Percentiles rank a stretch among this genome's conserved stretches.
Conservation (phyloP, 495 filamentous ascomycete species). For the Terfezia boudieri region DNA sequence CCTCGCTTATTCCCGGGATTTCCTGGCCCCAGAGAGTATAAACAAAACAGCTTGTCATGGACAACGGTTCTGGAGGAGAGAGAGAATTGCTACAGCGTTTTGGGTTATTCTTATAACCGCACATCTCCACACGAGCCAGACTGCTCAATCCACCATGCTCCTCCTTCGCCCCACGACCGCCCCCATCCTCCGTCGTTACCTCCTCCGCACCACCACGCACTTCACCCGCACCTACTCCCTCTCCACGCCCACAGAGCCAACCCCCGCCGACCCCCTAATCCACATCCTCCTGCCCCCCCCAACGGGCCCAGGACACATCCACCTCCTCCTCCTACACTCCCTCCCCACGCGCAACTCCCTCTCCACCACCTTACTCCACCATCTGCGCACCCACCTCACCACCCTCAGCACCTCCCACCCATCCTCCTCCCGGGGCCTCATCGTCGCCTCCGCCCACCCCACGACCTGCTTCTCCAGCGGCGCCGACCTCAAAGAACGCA, state of each 20-base stretch:
- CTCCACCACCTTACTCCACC: neutral
- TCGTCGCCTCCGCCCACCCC: conserved; percentile 57
- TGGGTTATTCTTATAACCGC: too few relatives aligned
- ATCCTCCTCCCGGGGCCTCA: conserved; percentile 34
- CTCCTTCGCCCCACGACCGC: too few relatives aligned
- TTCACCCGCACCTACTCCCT: conserved; percentile 10
- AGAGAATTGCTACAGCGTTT: too few relatives aligned
- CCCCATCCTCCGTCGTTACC: neutral
- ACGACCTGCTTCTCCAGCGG: conserved; percentile 80
- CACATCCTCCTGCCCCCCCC: conserved; percentile 50
- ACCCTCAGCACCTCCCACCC: neutral
- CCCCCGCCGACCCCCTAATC: conserved; percentile 29
- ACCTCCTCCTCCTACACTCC: conserved; percentile 55
- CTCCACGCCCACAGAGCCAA: neutral
- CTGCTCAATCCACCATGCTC: too few relatives aligned
- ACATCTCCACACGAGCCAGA: too few relatives aligned
- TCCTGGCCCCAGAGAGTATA: too few relatives aligned
- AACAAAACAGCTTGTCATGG: too few relatives aligned
- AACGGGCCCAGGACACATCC: conserved; percentile 61
- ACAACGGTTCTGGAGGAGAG: too few relatives aligned
- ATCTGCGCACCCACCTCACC: neutral
- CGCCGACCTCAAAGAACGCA: conserved; percentile 78
- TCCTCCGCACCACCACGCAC: neutral
- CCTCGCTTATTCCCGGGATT: too few relatives aligned
- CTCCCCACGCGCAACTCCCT: neutral